Evolutionary conservation across 2,329 filamentous ascomycete genomes (phyloP).

Genomic region (Harringtonia lauricola): DNA sequence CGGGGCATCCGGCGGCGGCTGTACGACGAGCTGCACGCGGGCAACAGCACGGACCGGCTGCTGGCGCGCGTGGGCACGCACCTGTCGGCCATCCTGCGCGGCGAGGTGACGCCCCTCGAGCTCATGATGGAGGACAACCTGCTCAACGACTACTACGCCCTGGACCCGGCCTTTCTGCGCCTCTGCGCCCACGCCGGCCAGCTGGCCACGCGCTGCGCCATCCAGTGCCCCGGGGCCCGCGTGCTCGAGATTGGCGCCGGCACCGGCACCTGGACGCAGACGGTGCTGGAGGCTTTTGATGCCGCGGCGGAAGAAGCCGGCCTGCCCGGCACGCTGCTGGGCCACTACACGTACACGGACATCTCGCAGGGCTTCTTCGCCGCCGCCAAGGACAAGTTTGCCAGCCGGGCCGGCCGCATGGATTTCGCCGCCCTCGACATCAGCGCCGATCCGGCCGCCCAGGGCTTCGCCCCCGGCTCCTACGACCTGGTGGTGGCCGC

Average conservation of each 20-base stretch:
- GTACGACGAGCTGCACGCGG: not conserved
- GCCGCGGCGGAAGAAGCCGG: too few species aligned
- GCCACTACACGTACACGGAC: slow-evolving; percentile 12
- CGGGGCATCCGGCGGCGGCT: not conserved
- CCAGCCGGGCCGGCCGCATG: slow-evolving; percentile 14
- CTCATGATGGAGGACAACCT: slow-evolving; percentile 21
- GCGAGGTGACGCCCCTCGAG: slow-evolving; percentile 15
- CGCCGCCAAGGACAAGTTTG: slow-evolving; percentile 17
- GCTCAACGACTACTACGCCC: slow-evolving; percentile 12
- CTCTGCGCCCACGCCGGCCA: slow-evolving; percentile 11
- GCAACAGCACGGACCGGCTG: not conserved
- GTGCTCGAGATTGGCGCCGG: slow-evolving; percentile 27
- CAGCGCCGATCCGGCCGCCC: slow-evolving; percentile 16
- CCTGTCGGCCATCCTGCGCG: not conserved
- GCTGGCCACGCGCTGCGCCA: slow-evolving; percentile 13
- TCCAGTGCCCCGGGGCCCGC: slow-evolving; percentile 13
- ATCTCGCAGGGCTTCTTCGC: slow-evolving; percentile 18
- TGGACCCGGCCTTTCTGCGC: slow-evolving; percentile 12
- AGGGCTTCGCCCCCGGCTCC: slow-evolving; percentile 20
- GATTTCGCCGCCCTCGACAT: slow-evolving; percentile 23
- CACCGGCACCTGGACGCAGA: slow-evolving; percentile 14
- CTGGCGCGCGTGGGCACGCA: not conserved
- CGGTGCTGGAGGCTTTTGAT: slow-evolving; percentile 10
- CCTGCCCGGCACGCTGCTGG: not conserved
- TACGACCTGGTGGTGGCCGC: slow-evolving; percentile 28